phyloP scores from a whole-genome alignment of 208 protist genomes.

The Leishmania turanica region DNA sequence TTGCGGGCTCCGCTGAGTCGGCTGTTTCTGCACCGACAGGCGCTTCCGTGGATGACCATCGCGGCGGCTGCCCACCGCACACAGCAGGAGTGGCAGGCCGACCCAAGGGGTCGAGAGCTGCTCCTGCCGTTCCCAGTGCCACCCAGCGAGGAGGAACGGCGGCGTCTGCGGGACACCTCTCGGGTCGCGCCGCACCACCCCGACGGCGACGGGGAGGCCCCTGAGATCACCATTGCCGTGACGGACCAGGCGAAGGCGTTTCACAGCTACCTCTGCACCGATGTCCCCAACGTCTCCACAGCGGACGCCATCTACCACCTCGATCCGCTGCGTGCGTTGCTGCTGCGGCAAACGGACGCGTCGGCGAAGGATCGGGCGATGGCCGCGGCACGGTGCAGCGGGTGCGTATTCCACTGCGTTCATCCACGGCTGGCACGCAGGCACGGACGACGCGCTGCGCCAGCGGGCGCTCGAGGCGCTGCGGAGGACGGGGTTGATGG shows the following conservation, averaged over 20 bases:
- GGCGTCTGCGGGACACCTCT: background rate
- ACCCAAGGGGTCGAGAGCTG: background rate
- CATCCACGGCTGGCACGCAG: constrained; percentile 13
- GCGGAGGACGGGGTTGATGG: background rate
- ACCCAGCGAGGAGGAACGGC: background rate
- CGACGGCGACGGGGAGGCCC: background rate
- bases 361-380: background rate
- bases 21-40: background rate
- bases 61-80: background rate
- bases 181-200: background rate
- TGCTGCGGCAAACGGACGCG: background rate
- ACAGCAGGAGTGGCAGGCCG: background rate
- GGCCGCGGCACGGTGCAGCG: background rate
- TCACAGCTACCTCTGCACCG: constrained; percentile 16
- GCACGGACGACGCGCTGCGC: background rate
- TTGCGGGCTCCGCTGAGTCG: constrained; percentile 1
- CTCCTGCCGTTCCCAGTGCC: background rate
- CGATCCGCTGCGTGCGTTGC: constrained; percentile 2
- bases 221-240: constrained; percentile 14
- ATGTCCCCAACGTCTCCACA: background rate
- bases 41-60: constrained; percentile 20
- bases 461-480: background rate
- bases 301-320: background rate
- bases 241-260: background rate
- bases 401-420: constrained; percentile 18